These are phyloP conservation scores for Trichoderma sp. DNA, from an alignment of 2,329 filamentous ascomycete genomes.

Conservation along the genomic window DNA sequence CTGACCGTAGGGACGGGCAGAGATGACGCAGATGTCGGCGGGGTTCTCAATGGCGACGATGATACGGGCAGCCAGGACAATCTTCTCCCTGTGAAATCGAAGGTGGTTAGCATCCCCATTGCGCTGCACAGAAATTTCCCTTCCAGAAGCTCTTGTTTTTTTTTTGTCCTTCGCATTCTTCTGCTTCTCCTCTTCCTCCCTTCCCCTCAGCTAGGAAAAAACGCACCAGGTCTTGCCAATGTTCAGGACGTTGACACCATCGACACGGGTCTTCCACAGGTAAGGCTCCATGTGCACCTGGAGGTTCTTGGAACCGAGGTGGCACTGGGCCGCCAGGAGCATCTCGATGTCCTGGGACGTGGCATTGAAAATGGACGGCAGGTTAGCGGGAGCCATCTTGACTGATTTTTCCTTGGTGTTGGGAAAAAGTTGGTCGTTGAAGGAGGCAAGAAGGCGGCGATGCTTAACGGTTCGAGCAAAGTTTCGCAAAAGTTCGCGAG, in stretches of 20 bases:
- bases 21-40: constrained; percentile 98
- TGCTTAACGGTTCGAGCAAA: constrained; percentile 26
- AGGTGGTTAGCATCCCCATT: constrained; percentile 17
- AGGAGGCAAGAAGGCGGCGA: constrained; percentile 25
- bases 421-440: constrained; percentile 27
- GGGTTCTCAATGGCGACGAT: constrained; percentile 99
- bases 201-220: background rate
- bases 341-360: constrained; percentile 99
- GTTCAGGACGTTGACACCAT: constrained; percentile 99
- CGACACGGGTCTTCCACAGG: constrained; percentile 98
- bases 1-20: constrained; percentile 98
- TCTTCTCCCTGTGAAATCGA: constrained; percentile 79
- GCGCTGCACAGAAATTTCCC: background rate
- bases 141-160: background rate
- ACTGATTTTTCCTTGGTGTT: constrained; percentile 39
- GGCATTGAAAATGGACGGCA: constrained; percentile 93
- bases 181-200: background rate
- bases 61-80: constrained; percentile 96
- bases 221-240: constrained; percentile 99
- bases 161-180: no score
- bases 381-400: constrained; percentile 94
- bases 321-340: constrained; percentile 94
- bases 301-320: constrained; percentile 98
- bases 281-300: constrained; percentile 99
- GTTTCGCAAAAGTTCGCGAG: constrained; percentile 44